phyloP scores from a whole-genome alignment of 192 early-diverging fungal genomes.

The Coemansia umbellata region DNA sequence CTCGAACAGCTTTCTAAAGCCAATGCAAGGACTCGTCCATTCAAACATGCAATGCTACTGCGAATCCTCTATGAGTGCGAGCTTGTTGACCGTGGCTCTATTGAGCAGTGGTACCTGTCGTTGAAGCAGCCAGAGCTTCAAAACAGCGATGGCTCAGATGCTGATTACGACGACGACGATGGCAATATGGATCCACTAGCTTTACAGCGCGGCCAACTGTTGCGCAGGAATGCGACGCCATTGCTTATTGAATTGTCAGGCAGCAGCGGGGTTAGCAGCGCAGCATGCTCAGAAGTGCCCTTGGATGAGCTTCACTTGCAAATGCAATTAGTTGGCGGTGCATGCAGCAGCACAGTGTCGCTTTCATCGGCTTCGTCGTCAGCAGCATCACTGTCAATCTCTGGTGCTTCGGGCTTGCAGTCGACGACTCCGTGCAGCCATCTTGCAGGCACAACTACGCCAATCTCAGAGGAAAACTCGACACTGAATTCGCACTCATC shows the following conservation, averaged over 20 bases:
- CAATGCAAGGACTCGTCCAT: conserved; percentile 20
- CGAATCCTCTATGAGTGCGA: conserved; percentile 43
- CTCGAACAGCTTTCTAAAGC: conserved; percentile 44
- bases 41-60: conserved; percentile 28
- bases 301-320: conserved; percentile 30
- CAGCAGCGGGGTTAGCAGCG: background rate
- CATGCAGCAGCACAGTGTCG: conserved; percentile 7
- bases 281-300: background rate
- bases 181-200: background rate
- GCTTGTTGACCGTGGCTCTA: conserved; percentile 31
- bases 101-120: conserved; percentile 29
- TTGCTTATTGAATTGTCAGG: conserved; percentile 29
- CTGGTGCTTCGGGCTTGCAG: background rate
- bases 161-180: background rate
- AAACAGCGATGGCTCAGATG: background rate
- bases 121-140: background rate
- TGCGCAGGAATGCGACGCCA: conserved; percentile 26
- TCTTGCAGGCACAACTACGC: conserved; percentile 32
- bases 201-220: conserved; percentile 20
- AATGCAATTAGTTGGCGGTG: conserved; percentile 6
- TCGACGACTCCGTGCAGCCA: background rate
- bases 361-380: background rate
- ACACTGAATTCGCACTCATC: conserved; percentile 23
- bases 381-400: background rate
- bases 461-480: conserved; percentile 32